Evolutionary conservation across 495 filamentous ascomycete genomes (phyloP).

Genomic region (Aspergillus hancockii): DNA sequence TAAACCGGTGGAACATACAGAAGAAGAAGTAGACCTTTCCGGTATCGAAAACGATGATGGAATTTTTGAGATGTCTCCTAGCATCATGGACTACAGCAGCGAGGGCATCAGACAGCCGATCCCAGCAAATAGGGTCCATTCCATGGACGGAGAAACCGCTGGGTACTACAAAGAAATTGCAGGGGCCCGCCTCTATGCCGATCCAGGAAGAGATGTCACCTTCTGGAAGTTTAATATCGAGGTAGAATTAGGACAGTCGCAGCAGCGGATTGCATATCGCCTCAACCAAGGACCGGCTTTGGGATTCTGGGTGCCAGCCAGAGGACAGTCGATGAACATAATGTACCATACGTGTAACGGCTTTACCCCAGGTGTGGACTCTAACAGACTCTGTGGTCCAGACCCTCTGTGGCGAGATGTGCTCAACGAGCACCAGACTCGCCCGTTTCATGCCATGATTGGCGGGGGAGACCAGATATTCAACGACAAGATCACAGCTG

Average conservation of each 20-base stretch:
- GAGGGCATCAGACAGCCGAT: conserved; percentile 39
- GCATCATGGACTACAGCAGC: conserved; percentile 43
- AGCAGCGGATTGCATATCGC: conserved; percentile 88
- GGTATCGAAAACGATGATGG: conserved; percentile 75
- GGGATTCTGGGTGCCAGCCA: conserved; percentile 92
- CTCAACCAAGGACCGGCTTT: conserved; percentile 90
- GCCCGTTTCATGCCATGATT: conserved; percentile 97
- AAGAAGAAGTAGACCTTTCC: conserved; percentile 74
- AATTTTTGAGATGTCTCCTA: conserved; percentile 65
- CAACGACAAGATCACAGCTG: conserved; percentile 77
- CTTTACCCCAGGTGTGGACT: conserved; percentile 78
- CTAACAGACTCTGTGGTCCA: conserved; percentile 79
- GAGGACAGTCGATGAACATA: conserved; percentile 89
- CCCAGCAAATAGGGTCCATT: conserved; percentile 43
- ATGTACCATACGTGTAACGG: conserved; percentile 99
- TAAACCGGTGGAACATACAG: conserved; percentile 77
- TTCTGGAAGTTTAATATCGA: conserved; percentile 98
- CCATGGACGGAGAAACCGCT: conserved; percentile 68
- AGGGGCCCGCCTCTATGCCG: conserved; percentile 80
- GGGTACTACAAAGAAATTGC: conserved; percentile 77
- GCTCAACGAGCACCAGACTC: conserved; percentile 86
- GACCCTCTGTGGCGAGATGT: conserved; percentile 98
- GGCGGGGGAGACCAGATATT: conserved; percentile 97
- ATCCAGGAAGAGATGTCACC: conserved; percentile 82
- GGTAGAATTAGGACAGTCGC: conserved; percentile 73